A percentile compares a stretch with the other conserved stretches of the same genome.
phyloP scores from a whole-genome alignment of 179 eudicot species.

The Heliamphora pulchella region DNA sequence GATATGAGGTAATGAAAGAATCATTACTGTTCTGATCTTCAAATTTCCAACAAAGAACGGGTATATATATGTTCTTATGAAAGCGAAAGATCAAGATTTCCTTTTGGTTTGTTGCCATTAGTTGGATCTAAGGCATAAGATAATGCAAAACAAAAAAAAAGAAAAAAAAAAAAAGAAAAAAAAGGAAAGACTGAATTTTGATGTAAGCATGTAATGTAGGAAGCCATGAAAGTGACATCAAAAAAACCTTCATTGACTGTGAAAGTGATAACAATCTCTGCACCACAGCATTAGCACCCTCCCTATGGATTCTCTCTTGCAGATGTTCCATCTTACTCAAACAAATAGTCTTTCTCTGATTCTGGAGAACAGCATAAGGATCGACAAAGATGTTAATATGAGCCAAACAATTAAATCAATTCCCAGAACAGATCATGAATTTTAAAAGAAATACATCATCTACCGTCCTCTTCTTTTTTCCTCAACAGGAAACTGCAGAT shows the following conservation, averaged over 20 bases:
- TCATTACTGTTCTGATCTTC: neutral
- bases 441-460: neutral
- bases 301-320: conserved; percentile 19
- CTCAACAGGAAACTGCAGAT: neutral
- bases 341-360: conserved; percentile 19
- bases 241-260: conserved; percentile 21
- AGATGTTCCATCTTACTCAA: conserved; percentile 20
- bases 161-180: neutral
- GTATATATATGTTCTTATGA: neutral
- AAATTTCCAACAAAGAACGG: neutral
- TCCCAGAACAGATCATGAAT: neutral
- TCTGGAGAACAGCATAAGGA: conserved; percentile 18
- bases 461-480: neutral
- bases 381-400: neutral
- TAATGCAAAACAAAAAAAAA: no score
- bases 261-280: conserved; percentile 21
- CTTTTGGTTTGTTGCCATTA: neutral
- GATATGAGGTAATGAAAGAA: neutral
- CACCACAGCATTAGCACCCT: conserved; percentile 16
- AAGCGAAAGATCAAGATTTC: neutral
- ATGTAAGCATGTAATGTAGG: neutral
- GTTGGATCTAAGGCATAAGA: neutral
- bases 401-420: neutral
- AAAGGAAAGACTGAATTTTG: neutral
- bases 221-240: neutral